These are phyloP conservation scores for Monsonia emarginata DNA, from an alignment of 441 rosid genomes.

Conservation along the genomic window DNA sequence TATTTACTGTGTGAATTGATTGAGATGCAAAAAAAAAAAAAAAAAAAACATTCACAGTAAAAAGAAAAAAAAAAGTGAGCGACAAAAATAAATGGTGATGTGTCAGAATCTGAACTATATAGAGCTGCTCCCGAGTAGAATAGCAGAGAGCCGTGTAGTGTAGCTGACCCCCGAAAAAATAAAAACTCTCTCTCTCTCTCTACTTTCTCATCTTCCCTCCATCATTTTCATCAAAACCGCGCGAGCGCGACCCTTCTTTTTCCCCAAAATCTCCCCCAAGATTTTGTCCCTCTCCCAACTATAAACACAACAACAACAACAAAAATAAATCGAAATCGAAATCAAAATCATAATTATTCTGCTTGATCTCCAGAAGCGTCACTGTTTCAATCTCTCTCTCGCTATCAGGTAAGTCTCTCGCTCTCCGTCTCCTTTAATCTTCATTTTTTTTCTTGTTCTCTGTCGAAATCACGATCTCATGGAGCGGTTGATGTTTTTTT, in stretches of 20 bases:
- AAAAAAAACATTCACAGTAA: not conserved
- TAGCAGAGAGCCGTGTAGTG: not conserved
- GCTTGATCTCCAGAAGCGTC: conserved; percentile 3
- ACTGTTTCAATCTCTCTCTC: not conserved
- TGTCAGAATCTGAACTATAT: not conserved
- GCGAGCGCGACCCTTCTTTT: conserved; percentile 1
- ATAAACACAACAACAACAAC: too few relatives aligned
- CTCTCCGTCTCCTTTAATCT: not conserved
- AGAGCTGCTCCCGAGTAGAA: not conserved
- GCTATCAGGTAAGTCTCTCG: not conserved
- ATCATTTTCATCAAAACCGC: not conserved
- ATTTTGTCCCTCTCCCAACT: not conserved
- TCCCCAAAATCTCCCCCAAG: not conserved
- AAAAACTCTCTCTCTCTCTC: not conserved
- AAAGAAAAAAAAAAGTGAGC: not conserved
- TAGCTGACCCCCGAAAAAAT: not conserved
- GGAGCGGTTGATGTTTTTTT: not conserved
- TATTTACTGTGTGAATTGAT: too few relatives aligned
- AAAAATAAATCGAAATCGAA: too few relatives aligned
- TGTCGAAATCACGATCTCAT: not conserved
- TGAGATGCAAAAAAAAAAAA: too few relatives aligned
- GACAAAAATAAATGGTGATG: not conserved
- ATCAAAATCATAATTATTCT: not conserved
- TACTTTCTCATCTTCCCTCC: conserved; percentile 1
- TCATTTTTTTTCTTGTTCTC: not conserved